Conservation (phyloP, 139 green algal species). For the Chlamydomonas incerta region DNA sequence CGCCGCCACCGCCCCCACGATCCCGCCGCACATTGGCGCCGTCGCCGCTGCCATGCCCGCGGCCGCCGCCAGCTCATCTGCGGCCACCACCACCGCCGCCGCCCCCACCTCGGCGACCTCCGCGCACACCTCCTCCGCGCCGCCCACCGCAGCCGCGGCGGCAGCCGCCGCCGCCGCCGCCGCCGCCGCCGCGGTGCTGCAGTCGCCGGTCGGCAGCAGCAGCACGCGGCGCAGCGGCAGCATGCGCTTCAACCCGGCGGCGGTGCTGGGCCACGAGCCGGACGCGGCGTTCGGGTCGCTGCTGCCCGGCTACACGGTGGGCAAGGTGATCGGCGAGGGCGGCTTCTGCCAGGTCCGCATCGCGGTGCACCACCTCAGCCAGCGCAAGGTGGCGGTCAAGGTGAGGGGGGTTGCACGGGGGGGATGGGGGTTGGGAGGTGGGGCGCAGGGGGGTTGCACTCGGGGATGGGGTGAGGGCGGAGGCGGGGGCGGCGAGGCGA, state of each 20-base stretch:
- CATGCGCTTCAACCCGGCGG: constrained; percentile 16
- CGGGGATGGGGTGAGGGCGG: too few relatives aligned
- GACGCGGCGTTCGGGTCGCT: constrained; percentile 1
- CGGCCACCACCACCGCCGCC: background rate
- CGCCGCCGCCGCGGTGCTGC: background rate
- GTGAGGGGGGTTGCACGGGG: background rate
- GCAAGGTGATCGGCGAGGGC: constrained; percentile 84
- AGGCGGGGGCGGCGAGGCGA: too few relatives aligned
- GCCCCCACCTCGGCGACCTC: background rate
- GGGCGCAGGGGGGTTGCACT: too few relatives aligned
- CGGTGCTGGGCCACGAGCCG: constrained; percentile 21
- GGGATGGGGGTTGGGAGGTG: too few relatives aligned
- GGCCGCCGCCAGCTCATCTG: background rate
- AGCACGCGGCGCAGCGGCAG: background rate
- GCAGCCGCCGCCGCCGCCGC: background rate
- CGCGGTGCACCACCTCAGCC: constrained; percentile 76
- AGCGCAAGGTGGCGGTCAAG: constrained; percentile 85
- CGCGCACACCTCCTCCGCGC: background rate
- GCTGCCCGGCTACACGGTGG: constrained; percentile 83
- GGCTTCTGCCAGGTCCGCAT: constrained; percentile 86
- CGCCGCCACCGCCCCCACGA: background rate
- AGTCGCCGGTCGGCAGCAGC: background rate
- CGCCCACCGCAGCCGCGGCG: too few relatives aligned
- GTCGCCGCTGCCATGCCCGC: too few relatives aligned
- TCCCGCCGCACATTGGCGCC: too few relatives aligned